Evolutionary conservation across 225 moss, liverwort and hornwort species (phyloP).

Genomic region (Asterella californica): DNA sequence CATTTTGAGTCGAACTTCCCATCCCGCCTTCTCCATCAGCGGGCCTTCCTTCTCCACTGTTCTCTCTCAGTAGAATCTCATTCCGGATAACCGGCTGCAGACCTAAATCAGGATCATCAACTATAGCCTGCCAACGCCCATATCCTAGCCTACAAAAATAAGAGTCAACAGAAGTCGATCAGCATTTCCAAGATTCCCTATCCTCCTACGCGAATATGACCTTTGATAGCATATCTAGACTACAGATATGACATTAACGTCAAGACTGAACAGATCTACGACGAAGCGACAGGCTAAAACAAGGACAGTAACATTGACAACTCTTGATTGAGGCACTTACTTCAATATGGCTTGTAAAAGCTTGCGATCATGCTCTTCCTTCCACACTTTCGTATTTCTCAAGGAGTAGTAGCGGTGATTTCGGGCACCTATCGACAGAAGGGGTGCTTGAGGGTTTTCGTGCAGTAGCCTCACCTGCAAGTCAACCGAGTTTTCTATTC

Average conservation of each 20-base stretch:
- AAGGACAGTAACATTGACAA: neutral
- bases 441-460: slow-evolving; percentile 67
- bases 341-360: slow-evolving; percentile 86
- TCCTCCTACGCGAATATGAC: neutral
- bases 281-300: neutral
- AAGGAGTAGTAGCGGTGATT: slow-evolving; percentile 90
- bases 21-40: slow-evolving; percentile 51
- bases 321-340: slow-evolving; percentile 38
- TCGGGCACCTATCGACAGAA: slow-evolving; percentile 84
- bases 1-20: slow-evolving; percentile 40
- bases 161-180: neutral
- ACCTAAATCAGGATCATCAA: slow-evolving; percentile 87
- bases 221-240: neutral
- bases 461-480: slow-evolving; percentile 73
- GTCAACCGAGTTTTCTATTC: no score
- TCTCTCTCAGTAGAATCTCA: slow-evolving; percentile 83
- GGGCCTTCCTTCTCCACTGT: slow-evolving; percentile 56
- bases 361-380: slow-evolving; percentile 98
- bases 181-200: neutral
- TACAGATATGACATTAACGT: neutral
- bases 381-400: slow-evolving; percentile 98
- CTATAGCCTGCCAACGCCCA: slow-evolving; percentile 95
- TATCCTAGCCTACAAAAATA: slow-evolving; percentile 67
- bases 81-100: slow-evolving; percentile 81
- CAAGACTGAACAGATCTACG: neutral